Percentiles rank a stretch among this genome's conserved stretches.
Conservation (phyloP, 2,329 filamentous ascomycete genomes). For the Epichloe amarillans region DNA sequence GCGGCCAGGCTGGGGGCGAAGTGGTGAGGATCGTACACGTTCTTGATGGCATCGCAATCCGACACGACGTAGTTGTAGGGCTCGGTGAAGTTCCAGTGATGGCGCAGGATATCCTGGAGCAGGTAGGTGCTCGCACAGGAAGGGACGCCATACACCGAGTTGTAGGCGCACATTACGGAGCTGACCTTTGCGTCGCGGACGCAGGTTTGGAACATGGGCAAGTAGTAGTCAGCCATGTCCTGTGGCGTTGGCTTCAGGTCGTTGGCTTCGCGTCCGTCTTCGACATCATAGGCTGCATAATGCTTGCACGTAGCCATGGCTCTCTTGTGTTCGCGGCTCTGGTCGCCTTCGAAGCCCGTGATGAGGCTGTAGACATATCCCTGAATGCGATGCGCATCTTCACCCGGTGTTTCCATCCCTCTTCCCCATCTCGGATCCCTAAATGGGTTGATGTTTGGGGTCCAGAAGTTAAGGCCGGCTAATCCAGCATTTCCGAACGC, state of each 20-base stretch:
- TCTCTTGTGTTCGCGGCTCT: constrained; percentile 13
- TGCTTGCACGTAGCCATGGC: constrained; percentile 47
- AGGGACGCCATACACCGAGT: constrained; percentile 52
- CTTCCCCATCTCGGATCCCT: constrained; percentile 50
- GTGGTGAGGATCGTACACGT: constrained; percentile 35
- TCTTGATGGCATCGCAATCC: constrained; percentile 50
- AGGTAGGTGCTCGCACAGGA: constrained; percentile 51
- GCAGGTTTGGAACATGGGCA: constrained; percentile 52
- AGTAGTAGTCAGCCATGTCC: constrained; percentile 55
- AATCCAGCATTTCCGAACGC: constrained; percentile 49
- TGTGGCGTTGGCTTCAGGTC: constrained; percentile 44
- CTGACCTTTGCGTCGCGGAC: constrained; percentile 41
- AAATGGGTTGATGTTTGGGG: constrained; percentile 55
- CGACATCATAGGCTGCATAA: constrained; percentile 44
- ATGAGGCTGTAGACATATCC: constrained; percentile 28
- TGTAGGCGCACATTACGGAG: constrained; percentile 51
- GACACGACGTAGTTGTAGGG: constrained; percentile 49
- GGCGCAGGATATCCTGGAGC: constrained; percentile 47
- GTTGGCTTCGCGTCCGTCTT: constrained; percentile 38
- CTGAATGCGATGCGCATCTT: constrained; percentile 37
- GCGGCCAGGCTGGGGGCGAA: constrained; percentile 22
- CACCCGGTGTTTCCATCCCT: constrained; percentile 46
- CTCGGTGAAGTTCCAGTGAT: constrained; percentile 51
- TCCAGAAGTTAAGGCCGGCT: constrained; percentile 46
- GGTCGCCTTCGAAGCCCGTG: constrained; percentile 26